Conservation (phyloP, 1,284 basidiomycete species). For the Xerocomus minutiporus region DNA sequence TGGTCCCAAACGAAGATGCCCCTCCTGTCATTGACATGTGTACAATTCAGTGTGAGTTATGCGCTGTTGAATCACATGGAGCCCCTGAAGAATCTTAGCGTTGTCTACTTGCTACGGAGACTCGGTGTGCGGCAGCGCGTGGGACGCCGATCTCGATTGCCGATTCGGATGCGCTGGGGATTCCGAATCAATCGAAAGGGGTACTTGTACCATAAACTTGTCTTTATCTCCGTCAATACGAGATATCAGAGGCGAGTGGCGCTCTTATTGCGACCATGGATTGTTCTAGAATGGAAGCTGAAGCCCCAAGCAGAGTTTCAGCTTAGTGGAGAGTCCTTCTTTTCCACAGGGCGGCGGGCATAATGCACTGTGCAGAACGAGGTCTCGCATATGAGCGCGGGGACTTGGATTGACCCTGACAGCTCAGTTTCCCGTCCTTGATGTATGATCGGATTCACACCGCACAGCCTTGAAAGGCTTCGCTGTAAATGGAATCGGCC, state of each 20-base stretch:
- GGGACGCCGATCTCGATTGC: slow-evolving; percentile 21
- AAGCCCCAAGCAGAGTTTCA: background rate
- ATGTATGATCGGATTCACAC: slow-evolving; percentile 1
- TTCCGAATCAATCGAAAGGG: slow-evolving; percentile 11
- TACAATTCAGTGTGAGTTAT: slow-evolving; percentile 6
- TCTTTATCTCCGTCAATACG: slow-evolving; percentile 12
- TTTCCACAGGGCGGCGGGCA: slow-evolving; percentile 5
- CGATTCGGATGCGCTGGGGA: background rate
- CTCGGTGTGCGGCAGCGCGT: slow-evolving; percentile 23
- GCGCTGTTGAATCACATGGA: background rate
- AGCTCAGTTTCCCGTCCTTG: slow-evolving; percentile 7
- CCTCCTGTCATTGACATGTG: background rate
- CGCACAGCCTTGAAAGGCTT: slow-evolving; percentile 1
- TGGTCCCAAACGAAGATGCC: background rate
- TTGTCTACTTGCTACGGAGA: background rate
- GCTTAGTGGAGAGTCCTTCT: slow-evolving; percentile 7
- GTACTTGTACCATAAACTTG: background rate
- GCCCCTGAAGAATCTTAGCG: slow-evolving; percentile 2
- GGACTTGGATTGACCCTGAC: slow-evolving; percentile 5
- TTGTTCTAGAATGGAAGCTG: slow-evolving; percentile 16
- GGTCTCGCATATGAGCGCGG: background rate
- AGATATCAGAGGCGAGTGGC: slow-evolving; percentile 23
- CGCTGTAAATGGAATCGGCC: slow-evolving; percentile 1
- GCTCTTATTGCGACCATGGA: slow-evolving; percentile 4
- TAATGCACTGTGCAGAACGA: background rate